Base-by-base conservation (phyloP, 2,329 filamentous ascomycete genomes). In the Xylaria multiplex region DNA sequence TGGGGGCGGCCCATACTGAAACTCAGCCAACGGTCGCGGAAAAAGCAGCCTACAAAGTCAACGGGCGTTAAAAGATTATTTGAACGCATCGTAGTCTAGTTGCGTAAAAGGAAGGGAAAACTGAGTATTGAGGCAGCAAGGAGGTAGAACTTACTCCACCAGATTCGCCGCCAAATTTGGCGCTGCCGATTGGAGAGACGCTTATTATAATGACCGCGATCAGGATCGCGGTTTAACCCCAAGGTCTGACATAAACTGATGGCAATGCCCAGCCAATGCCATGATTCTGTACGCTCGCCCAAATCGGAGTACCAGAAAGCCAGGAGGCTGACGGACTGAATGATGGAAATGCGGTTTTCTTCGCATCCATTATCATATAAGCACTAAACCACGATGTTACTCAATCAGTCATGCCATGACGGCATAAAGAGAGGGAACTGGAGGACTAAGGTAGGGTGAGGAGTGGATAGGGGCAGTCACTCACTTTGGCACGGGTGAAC, bases 21-120 rank as follows among this genome's bases (percentile, higher is more conserved):
- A 43, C 78, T 76, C 19, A 81, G 68, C 80, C 79, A 81, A 3
- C 78, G 74, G 69, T 82, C 80, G 42, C 80, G 76, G 45, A 77
- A 76, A 55, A 81, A 75, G 59, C 77, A 80, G 24, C 64, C 64
- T 66, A 54, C 6, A 42, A 30, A 19, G 27, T 54, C n/a, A 19
- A 56, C 27, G 22, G 54, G 37, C 1, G 16, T 66, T 64, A 53
- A 55, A 53, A 40, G 13, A 40, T 32, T n/a, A 13, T 16, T 37
- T 30, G 13, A 32, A 49, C 6, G 13, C 46, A 16, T 30, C 2
- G 1, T 27, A 8, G n/a, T 6, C 19, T 24, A 27, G 9, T 6
- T 1, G 13, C 46, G 37, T n/a, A 2, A 42, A 22, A 27, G n/a
- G 19, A n/a, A 27, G n/a, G 13, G 59, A 5, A 13, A 48, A 32